A percentile compares a stretch with the other conserved stretches of the same genome.
phyloP scores from a whole-genome alignment of 805 yeast genomes.

The Diddensiella caesifluorescens region DNA sequence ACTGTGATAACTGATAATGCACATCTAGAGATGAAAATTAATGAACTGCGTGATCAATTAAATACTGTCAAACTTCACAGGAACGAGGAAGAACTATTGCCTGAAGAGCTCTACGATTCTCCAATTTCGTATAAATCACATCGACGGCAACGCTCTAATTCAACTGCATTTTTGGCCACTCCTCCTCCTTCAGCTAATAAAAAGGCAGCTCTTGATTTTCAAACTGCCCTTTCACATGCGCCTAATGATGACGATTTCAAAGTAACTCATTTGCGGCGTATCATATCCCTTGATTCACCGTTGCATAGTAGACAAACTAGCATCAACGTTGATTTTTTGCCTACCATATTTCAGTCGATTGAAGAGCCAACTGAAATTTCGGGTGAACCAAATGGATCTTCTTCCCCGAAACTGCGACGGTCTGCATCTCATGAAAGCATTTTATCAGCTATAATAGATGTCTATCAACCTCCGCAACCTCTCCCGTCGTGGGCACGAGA shows the following conservation, averaged over 20 bases:
- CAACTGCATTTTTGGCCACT: conserved; percentile 1
- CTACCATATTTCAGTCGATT: background rate
- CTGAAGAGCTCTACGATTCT: no score
- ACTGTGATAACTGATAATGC: conserved; percentile 7
- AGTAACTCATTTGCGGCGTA: background rate
- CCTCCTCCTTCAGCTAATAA: conserved; percentile 2
- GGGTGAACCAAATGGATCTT: no score
- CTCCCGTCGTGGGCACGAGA: background rate
- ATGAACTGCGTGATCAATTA: conserved; percentile 5
- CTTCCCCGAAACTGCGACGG: conserved; percentile 7
- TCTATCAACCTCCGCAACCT: background rate
- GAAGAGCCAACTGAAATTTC: no score
- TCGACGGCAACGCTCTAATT: background rate
- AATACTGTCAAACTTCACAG: no score
- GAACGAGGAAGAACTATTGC: no score
- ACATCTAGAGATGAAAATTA: background rate
- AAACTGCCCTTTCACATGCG: no score
- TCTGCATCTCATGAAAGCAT: conserved; percentile 13
- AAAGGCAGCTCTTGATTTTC: no score
- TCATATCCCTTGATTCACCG: conserved; percentile 1
- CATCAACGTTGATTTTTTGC: background rate
- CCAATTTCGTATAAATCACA: no score
- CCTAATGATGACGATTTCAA: no score
- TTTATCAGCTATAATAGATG: conserved; percentile 5
- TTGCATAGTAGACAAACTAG: conserved; percentile 4